A percentile compares a stretch with the other conserved stretches of the same genome.
phyloP scores from a whole-genome alignment of 2,329 filamentous ascomycete genomes.

The Diaporthe humulicola region DNA sequence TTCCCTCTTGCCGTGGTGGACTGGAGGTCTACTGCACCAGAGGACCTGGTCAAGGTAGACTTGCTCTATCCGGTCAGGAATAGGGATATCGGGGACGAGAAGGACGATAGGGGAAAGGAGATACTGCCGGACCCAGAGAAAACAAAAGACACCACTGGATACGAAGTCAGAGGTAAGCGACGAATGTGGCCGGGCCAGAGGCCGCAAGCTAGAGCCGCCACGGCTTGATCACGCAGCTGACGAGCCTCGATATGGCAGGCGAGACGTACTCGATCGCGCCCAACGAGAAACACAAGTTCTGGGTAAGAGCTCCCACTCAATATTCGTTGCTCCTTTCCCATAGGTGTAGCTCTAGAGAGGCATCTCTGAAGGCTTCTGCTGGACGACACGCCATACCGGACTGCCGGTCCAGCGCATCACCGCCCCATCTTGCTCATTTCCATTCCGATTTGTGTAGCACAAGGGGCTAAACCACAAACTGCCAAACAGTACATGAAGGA shows the following conservation, averaged over 20 bases:
- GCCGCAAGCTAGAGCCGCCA: neutral
- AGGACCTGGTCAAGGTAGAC: constrained; percentile 72
- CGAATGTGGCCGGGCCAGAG: neutral
- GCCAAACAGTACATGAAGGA: constrained; percentile 68
- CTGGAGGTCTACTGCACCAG: constrained; percentile 69
- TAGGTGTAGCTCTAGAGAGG: neutral
- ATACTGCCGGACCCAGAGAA: constrained; percentile 61
- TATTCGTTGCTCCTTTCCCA: too few species aligned
- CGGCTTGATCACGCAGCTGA: neutral
- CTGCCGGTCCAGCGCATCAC: neutral
- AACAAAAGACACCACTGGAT: constrained; percentile 66
- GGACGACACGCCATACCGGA: neutral
- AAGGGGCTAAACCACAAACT: neutral
- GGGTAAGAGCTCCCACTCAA: constrained; percentile 42
- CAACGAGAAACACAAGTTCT: constrained; percentile 71
- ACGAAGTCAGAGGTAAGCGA: constrained; percentile 62
- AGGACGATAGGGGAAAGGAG: constrained; percentile 72
- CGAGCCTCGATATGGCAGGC: constrained; percentile 50
- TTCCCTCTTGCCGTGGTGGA: constrained; percentile 76
- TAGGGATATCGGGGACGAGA: constrained; percentile 48
- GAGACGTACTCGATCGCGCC: constrained; percentile 73
- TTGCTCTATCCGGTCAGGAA: constrained; percentile 70
- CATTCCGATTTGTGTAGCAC: neutral
- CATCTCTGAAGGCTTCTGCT: neutral
- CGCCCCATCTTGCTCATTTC: neutral